These are phyloP conservation scores for Cordyceps farinosa DNA, from an alignment of 2,329 filamentous ascomycete genomes.

Conservation along the genomic window DNA sequence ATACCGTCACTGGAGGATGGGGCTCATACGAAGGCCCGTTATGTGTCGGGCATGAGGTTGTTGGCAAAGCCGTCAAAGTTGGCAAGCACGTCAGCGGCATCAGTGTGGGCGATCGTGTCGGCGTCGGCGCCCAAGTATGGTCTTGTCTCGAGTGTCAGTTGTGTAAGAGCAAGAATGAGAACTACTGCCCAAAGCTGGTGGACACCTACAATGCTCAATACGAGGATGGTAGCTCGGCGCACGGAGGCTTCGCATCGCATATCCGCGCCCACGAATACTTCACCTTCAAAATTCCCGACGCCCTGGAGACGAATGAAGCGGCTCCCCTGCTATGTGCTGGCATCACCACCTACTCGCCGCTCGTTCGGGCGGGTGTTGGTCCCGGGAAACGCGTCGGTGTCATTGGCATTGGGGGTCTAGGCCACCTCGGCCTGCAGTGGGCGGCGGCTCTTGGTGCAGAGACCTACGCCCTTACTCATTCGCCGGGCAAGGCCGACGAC, in stretches of 20 bases:
- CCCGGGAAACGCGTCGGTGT: conserved; percentile 70
- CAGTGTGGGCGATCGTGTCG: conserved; percentile 61
- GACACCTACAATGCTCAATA: conserved; percentile 57
- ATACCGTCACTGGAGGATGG: conserved; percentile 57
- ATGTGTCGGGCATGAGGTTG: conserved; percentile 57
- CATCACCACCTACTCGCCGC: conserved; percentile 67
- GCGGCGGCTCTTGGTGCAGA: conserved; percentile 68
- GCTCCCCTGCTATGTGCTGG: conserved; percentile 76
- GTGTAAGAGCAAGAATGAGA: conserved; percentile 48
- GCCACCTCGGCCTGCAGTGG: conserved; percentile 70
- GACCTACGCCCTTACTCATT: conserved; percentile 61
- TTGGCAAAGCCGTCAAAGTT: conserved; percentile 51
- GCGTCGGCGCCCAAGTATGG: conserved; percentile 58
- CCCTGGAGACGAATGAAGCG: conserved; percentile 44
- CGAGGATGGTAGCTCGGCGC: conserved; percentile 52
- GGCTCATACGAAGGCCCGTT: conserved; percentile 46
- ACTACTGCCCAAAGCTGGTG: conserved; percentile 46
- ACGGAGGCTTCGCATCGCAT: conserved; percentile 59
- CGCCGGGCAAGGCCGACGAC: conserved; percentile 54
- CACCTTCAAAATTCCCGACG: conserved; percentile 55
- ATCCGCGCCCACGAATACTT: conserved; percentile 55
- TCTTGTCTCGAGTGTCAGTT: conserved; percentile 51
- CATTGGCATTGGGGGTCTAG: conserved; percentile 68
- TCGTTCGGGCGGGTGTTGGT: conserved; percentile 63
- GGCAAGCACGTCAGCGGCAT: conserved; percentile 46